These are phyloP conservation scores for Entomophthora muscae DNA, from an alignment of 371 early-diverging fungal genomes.

Conservation along the genomic window DNA sequence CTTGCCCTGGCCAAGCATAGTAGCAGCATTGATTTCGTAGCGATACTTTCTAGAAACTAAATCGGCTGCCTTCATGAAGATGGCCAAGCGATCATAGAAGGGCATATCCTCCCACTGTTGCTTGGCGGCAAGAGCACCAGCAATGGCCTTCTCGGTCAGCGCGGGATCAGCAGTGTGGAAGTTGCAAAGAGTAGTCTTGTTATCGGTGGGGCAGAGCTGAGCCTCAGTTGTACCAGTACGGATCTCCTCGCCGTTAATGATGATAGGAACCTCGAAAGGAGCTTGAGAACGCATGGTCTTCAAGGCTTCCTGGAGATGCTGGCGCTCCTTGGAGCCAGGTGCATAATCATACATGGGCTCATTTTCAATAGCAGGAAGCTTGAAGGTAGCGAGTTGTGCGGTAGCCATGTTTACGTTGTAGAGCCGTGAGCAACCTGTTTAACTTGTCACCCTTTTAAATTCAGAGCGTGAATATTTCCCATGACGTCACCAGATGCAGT, in stretches of 20 bases:
- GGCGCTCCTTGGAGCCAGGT: conserved; percentile 63
- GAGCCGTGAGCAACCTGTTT: too few relatives aligned
- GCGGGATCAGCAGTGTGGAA: conserved; percentile 67
- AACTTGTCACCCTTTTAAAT: too few relatives aligned
- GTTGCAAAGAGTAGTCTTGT: conserved; percentile 57
- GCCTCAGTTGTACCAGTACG: conserved; percentile 39
- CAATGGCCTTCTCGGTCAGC: conserved; percentile 68
- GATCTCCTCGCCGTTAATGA: conserved; percentile 71
- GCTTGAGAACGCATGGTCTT: conserved; percentile 47
- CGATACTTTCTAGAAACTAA: conserved; percentile 74
- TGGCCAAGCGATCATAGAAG: too few relatives aligned
- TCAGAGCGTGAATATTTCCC: too few relatives aligned
- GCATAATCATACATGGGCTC: conserved; percentile 70
- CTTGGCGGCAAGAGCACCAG: too few relatives aligned
- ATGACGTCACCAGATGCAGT: too few relatives aligned
- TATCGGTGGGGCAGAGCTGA: conserved; percentile 73
- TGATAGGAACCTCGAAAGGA: conserved; percentile 60
- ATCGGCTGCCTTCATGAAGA: conserved; percentile 96
- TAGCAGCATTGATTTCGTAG: conserved; percentile 89
- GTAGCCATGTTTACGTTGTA: conserved; percentile 21
- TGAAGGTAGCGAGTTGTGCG: too few relatives aligned
- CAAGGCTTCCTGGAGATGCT: conserved; percentile 53
- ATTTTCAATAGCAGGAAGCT: conserved; percentile 70
- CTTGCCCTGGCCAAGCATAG: conserved; percentile 97
- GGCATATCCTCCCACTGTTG: too few relatives aligned